These are phyloP conservation scores for Tetramitus jugosus DNA, from an alignment of 208 protist genomes.

Conservation along the genomic window DNA sequence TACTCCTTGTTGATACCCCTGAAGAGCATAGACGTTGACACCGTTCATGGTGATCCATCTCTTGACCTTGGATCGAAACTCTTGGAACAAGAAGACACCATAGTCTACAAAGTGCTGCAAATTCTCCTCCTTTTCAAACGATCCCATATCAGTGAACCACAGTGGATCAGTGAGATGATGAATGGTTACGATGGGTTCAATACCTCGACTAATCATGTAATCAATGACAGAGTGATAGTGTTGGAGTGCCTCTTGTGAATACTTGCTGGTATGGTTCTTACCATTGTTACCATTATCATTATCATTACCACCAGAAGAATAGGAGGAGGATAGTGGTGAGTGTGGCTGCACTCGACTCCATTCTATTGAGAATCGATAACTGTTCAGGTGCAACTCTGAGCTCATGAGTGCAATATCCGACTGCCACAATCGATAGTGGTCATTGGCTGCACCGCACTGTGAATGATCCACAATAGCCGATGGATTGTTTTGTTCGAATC, in stretches of 20 bases:
- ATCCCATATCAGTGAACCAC: background rate
- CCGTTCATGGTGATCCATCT: background rate
- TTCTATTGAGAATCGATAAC: background rate
- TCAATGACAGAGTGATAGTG: background rate
- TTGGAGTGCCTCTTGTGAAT: background rate
- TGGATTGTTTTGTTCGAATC: background rate
- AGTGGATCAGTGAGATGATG: slow-evolving; percentile 2
- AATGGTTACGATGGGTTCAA: background rate
- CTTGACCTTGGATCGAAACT: background rate
- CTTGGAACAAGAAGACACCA: background rate
- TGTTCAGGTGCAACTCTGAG: background rate
- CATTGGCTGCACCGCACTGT: background rate
- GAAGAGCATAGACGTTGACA: background rate
- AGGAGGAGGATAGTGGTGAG: background rate
- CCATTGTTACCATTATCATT: no score
- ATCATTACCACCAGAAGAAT: background rate
- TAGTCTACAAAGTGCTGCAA: background rate
- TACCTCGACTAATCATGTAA: background rate
- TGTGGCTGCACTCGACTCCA: background rate
- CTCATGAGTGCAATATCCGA: background rate
- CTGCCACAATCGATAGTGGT: background rate
- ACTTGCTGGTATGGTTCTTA: no score
- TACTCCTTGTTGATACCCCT: background rate
- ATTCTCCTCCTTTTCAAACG: background rate
- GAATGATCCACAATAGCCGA: background rate